Conservation (phyloP, 2,329 filamentous ascomycete genomes). For the Cytospora schulzeri region DNA sequence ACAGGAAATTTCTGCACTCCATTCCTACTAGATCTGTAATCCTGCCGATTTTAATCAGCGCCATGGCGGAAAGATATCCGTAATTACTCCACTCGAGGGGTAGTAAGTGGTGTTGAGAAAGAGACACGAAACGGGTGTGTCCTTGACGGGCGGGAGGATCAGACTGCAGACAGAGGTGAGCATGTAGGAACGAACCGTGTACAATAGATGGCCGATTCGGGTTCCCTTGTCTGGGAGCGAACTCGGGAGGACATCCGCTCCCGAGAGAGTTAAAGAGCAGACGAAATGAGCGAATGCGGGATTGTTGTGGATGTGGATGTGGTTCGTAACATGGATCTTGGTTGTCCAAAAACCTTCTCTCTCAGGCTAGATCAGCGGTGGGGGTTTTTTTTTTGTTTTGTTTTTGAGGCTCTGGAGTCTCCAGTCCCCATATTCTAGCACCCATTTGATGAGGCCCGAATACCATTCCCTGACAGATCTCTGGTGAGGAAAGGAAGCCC, state of each 20-base stretch:
- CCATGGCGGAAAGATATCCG: not conserved
- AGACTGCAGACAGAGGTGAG: not conserved
- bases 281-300: constrained; percentile 6
- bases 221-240: not conserved
- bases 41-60: not conserved
- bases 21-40: not conserved
- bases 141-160: not conserved
- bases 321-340: constrained; percentile 10
- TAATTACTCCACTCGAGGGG: not conserved
- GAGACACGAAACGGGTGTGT: not conserved
- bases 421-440: not conserved
- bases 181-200: not conserved
- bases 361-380: constrained; percentile 11
- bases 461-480: not conserved
- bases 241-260: not conserved
- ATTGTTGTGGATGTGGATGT: constrained; percentile 8
- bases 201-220: not conserved
- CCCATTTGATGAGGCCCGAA: not conserved
- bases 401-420: too few relatives aligned
- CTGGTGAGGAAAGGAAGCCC: not conserved
- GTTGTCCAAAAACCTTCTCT: constrained; percentile 12
- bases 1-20: not conserved
- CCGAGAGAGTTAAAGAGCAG: not conserved
- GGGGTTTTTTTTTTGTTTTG: not conserved
- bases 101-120: not conserved